Evolutionary conservation across 306 rosid genomes (phyloP).

Genomic region (Spatholobus suberectus): DNA sequence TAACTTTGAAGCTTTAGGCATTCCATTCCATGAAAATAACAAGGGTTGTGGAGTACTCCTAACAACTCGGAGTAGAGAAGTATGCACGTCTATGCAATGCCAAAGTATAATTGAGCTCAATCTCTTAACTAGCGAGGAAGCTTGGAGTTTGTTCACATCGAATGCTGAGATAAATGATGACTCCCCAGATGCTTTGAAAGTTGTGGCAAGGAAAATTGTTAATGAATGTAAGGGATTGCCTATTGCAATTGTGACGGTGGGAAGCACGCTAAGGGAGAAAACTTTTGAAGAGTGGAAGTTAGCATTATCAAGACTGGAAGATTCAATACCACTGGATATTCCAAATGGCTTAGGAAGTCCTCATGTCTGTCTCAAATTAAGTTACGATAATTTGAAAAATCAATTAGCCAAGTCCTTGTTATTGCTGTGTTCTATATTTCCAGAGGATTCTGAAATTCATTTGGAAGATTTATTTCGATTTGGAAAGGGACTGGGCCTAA

Average conservation of each 20-base stretch:
- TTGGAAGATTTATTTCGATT: slow-evolving; percentile 16
- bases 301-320: not conserved
- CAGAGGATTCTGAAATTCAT: slow-evolving; percentile 23
- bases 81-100: not conserved
- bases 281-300: not conserved
- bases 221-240: slow-evolving; percentile 31
- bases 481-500: not conserved
- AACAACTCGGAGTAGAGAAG: not conserved
- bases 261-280: slow-evolving; percentile 8
- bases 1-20: not conserved
- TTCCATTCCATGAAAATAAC: not conserved
- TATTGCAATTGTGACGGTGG: slow-evolving; percentile 11
- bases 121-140: not conserved
- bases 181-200: not conserved
- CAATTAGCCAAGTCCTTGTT: not conserved
- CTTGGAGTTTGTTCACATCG: not conserved
- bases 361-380: slow-evolving; percentile 24
- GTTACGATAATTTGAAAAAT: not conserved
- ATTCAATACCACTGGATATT: not conserved
- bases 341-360: not conserved
- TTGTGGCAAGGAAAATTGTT: not conserved
- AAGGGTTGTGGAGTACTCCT: not conserved
- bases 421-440: slow-evolving; percentile 33
- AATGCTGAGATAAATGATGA: not conserved
- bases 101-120: not conserved